Conservation (phyloP, 2,329 filamentous ascomycete species). For the Apiospora rasikravindrae region DNA sequence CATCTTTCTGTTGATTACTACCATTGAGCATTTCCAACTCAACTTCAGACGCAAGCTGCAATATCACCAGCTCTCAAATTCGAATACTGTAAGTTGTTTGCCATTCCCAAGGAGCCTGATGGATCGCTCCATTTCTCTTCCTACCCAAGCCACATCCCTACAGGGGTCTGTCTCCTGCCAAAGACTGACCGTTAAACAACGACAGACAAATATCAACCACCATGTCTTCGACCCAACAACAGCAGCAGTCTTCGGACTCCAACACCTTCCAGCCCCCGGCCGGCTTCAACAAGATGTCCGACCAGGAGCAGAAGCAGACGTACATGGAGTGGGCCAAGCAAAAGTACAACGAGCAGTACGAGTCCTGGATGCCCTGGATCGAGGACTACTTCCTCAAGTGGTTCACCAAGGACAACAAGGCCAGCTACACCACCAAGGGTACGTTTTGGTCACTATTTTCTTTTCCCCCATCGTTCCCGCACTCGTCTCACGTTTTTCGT, state of each 20-base stretch:
- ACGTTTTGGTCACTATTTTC: conserved; percentile 23
- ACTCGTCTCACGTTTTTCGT: not conserved
- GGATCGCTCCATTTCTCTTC: not conserved
- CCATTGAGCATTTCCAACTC: not conserved
- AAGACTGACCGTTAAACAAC: not conserved
- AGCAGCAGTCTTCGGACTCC: not conserved
- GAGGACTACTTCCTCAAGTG: conserved; percentile 75
- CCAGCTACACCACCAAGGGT: conserved; percentile 74
- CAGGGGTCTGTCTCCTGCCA: no score
- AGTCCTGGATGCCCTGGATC: conserved; percentile 77
- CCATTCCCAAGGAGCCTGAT: not conserved
- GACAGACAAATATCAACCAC: not conserved
- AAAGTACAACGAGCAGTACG: conserved; percentile 74
- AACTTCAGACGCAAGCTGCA: not conserved
- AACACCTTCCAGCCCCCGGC: conserved; percentile 23
- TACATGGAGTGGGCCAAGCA: conserved; percentile 62
- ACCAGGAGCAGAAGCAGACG: conserved; percentile 26
- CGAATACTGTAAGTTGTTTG: not conserved
- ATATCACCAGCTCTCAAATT: not conserved
- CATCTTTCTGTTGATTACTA: not conserved
- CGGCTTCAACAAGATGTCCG: conserved; percentile 21
- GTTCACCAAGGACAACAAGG: conserved; percentile 80
- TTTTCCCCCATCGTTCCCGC: not conserved
- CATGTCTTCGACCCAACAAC: conserved; percentile 2
- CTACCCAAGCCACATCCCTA: not conserved